These are phyloP conservation scores for Termitomyces bulborhizus DNA, from an alignment of 768 basidiomycete genomes.

Conservation along the genomic window DNA sequence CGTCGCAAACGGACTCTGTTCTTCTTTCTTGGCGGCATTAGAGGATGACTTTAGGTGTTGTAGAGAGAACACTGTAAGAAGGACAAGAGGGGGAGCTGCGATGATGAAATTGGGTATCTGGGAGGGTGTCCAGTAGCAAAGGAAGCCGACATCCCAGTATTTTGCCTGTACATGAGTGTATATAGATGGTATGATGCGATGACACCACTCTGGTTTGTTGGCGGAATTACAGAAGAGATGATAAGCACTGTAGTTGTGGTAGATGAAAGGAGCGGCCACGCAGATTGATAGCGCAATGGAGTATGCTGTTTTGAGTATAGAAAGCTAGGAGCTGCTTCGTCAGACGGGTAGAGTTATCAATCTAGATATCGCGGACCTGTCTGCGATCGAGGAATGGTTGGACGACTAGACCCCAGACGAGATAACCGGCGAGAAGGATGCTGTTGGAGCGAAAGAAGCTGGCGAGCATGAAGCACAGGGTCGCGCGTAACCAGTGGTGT, in stretches of 20 bases:
- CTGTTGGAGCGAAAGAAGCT: slow-evolving; percentile 73
- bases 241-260: slow-evolving; percentile 69
- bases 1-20: slow-evolving; percentile 26
- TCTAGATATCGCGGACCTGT: slow-evolving; percentile 21
- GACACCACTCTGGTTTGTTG: slow-evolving; percentile 57
- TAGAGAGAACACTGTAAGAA: slow-evolving; percentile 38
- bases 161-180: slow-evolving; percentile 76
- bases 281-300: slow-evolving; percentile 37
- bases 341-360: neutral
- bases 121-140: slow-evolving; percentile 77
- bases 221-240: slow-evolving; percentile 50
- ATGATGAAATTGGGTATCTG: slow-evolving; percentile 90
- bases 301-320: slow-evolving; percentile 23
- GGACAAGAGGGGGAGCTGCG: slow-evolving; percentile 59
- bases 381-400: slow-evolving; percentile 39
- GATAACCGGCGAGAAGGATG: slow-evolving; percentile 67
- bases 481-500: slow-evolving; percentile 46
- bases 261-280: slow-evolving; percentile 58
- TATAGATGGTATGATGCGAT: slow-evolving; percentile 50
- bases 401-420: slow-evolving; percentile 66
- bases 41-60: slow-evolving; percentile 20
- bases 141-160: slow-evolving; percentile 86
- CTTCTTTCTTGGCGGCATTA: neutral
- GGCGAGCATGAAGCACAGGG: slow-evolving; percentile 59
- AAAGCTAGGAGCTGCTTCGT: slow-evolving; percentile 24